Evolutionary conservation across 2,329 filamentous ascomycete genomes (phyloP), one percentile per base, ranked within the genome.

Genomic region (Arthrobotrys iridis): DNA sequence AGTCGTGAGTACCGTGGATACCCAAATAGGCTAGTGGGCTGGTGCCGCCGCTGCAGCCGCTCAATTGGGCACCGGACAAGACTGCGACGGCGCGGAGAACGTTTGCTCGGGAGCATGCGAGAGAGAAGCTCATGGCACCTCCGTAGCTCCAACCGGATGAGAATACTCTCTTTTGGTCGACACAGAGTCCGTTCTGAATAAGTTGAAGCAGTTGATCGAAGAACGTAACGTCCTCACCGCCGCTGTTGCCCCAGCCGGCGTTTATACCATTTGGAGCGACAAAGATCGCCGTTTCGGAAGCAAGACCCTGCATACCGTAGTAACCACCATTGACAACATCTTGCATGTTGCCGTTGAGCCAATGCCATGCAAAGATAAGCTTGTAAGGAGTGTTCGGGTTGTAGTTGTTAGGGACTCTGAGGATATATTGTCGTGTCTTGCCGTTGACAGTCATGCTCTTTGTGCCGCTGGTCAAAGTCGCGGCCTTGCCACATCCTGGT

Each of bases 141-240:
- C 84, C 83, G 77, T 83, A 84, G 73, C 82, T 83, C 79, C 83
- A 85, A 13, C 83, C 83, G 0, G 83, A 83, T 22, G 83, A 80
- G 78, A 84, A 85, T 64, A 82, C 80, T 62, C 82, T 81, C 46
- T 79, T 79, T 67, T 82, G 79, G 68, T 85, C 81, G 24, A 85
- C 78, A 73, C 84, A 85, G 41, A 85, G 82, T 28, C 82, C 80
- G 4, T 78, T 76, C 71, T 84, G 81, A 30, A 84, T 79, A 8
- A 79, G 79, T 30, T 81, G 78, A 37, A 84, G 77, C 63, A 85
- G 82, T 4, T 78, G 74, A 41, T 84, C 81, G 40, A 84, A 79
- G 70, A 85, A 83, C 0, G 79, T 79, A 45, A 84, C 77, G 59
- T 85, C 84, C 50, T 83, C 80, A 10, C 83, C 83, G 57, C 80